Conservation (phyloP, 805 yeast genomes). For the Cyberlindnera subsufficiens region DNA sequence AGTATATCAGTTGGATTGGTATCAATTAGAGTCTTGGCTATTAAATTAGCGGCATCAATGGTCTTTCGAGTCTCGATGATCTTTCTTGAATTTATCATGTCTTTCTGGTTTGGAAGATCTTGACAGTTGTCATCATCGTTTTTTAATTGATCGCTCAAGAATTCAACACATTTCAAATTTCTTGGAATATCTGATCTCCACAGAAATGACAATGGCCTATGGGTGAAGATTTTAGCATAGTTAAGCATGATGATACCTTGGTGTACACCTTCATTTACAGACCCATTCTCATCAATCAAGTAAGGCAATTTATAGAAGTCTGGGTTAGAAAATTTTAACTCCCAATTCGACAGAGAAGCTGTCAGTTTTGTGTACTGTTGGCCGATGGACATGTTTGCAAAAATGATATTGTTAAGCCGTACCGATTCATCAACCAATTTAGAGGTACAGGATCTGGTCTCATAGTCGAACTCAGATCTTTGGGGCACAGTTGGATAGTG, state of each 20-base stretch:
- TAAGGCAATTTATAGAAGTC: conserved; percentile 36
- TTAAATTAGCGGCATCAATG: conserved; percentile 47
- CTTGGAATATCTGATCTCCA: conserved; percentile 45
- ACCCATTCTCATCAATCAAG: conserved; percentile 36
- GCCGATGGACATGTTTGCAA: conserved; percentile 32
- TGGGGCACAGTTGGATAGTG: conserved; percentile 35
- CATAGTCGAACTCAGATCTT: conserved; percentile 36
- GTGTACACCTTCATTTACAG: conserved; percentile 48
- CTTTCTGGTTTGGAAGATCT: conserved; percentile 24
- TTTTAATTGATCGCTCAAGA: conserved; percentile 19
- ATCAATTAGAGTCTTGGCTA: conserved; percentile 40
- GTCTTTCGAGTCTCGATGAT: conserved; percentile 48
- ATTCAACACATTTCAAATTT: conserved; percentile 31
- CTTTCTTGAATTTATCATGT: conserved; percentile 36
- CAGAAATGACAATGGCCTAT: conserved; percentile 46
- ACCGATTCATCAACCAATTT: conserved; percentile 46
- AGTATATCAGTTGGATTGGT: conserved; percentile 38
- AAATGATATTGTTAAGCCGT: conserved; percentile 39
- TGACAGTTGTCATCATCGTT: conserved; percentile 27
- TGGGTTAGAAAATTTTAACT: conserved; percentile 39
- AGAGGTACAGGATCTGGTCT: conserved; percentile 39
- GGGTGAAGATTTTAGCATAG: conserved; percentile 50
- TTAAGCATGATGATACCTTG: conserved; percentile 42
- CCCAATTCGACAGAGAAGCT: conserved; percentile 47
- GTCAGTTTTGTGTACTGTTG: conserved; percentile 33